phyloP scores from a whole-genome alignment of 2,329 filamentous ascomycete genomes.

The Fusarium sp. region DNA sequence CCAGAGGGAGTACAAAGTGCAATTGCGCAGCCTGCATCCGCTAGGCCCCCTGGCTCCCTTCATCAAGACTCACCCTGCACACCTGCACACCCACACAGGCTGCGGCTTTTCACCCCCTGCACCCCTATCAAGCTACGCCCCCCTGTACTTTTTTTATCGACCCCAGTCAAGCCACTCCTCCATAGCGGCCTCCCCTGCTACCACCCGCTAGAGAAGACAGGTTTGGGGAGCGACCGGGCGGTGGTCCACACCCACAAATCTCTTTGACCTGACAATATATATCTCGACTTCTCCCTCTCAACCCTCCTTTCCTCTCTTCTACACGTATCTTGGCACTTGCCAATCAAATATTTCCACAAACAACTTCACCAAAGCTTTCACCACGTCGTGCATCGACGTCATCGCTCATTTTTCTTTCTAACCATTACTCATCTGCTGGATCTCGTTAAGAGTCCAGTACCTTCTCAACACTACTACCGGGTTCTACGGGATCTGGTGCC shows the following conservation, averaged over 20 bases:
- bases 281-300: conserved; percentile 50
- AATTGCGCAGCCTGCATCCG: conserved; percentile 31
- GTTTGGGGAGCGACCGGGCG: conserved; percentile 43
- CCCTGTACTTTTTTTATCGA: conserved; percentile 41
- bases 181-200: conserved; percentile 39
- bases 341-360: conserved; percentile 51
- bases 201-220: conserved; percentile 37
- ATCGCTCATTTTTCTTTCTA: conserved; percentile 44
- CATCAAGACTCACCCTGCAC: conserved; percentile 5
- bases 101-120: conserved; percentile 26
- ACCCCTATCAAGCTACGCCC: conserved; percentile 28
- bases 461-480: conserved; percentile 48
- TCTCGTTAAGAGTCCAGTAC: conserved; percentile 49
- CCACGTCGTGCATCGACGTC: conserved; percentile 50
- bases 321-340: conserved; percentile 56
- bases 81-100: conserved; percentile 29
- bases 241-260: conserved; percentile 46
- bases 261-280: conserved; percentile 50
- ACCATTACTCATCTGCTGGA: conserved; percentile 44
- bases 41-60: conserved; percentile 32
- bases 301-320: conserved; percentile 48
- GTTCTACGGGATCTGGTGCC: conserved; percentile 51
- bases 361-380: conserved; percentile 31
- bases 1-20: conserved; percentile 39
- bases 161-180: conserved; percentile 42